These are phyloP conservation scores for Populus euphratica DNA, from an alignment of 345 rosid species.

Conservation along the genomic window DNA sequence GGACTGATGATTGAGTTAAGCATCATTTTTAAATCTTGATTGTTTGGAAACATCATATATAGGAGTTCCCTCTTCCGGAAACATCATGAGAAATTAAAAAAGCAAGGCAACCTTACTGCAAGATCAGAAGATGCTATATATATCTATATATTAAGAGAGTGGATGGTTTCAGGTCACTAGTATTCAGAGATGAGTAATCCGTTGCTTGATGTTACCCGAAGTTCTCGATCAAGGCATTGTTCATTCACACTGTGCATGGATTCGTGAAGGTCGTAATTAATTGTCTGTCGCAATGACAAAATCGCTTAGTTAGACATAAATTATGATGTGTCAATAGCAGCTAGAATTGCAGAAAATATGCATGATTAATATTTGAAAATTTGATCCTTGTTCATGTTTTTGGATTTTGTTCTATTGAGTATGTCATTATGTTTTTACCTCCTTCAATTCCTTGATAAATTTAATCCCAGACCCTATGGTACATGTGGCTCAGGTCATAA, in stretches of 20 bases:
- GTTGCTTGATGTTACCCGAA: not conserved
- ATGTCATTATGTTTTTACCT: not conserved
- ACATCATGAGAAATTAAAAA: not conserved
- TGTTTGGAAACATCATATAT: not conserved
- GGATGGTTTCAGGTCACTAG: not conserved
- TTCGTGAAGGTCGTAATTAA: not conserved
- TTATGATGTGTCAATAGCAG: not conserved
- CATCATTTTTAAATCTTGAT: slow-evolving; percentile 5
- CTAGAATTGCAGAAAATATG: not conserved
- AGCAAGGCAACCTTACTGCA: not conserved
- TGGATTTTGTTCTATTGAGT: not conserved
- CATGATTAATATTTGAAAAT: not conserved
- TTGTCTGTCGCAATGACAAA: not conserved
- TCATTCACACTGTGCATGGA: not conserved
- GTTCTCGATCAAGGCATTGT: not conserved
- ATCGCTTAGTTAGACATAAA: not conserved
- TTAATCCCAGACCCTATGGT: not conserved
- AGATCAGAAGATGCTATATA: not conserved
- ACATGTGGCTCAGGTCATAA: not conserved
- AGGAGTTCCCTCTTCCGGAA: not conserved
- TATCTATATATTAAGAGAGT: too few species aligned
- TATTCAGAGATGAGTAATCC: not conserved
- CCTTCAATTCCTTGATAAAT: not conserved
- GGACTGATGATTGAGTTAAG: not conserved
- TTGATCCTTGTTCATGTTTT: not conserved